phyloP scores from a whole-genome alignment of 2,329 filamentous ascomycete species.

The Byssothecium circinans region DNA sequence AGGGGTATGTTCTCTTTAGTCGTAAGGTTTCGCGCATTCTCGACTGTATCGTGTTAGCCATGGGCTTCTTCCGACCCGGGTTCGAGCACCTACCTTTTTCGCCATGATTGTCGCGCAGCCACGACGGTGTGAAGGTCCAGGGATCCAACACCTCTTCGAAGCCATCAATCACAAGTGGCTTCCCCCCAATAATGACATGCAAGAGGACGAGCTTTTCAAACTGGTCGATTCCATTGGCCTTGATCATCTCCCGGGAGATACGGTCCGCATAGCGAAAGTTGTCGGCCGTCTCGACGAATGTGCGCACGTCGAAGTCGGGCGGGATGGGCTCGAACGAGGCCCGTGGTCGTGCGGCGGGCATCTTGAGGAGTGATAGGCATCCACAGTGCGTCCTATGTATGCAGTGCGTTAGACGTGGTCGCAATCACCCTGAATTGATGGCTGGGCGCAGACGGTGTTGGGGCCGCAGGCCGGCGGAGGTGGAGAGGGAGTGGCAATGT shows the following conservation, averaged over 20 bases:
- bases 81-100: constrained; percentile 66
- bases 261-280: constrained; percentile 88
- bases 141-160: constrained; percentile 77
- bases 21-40: constrained; percentile 80
- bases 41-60: constrained; percentile 57
- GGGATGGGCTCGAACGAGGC: constrained; percentile 91
- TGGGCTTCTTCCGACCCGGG: neutral
- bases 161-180: constrained; percentile 86
- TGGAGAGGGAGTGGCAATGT: too few relatives aligned
- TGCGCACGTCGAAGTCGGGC: constrained; percentile 76
- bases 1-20: constrained; percentile 75
- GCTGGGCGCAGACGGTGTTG: too few relatives aligned
- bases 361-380: constrained; percentile 43
- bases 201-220: constrained; percentile 85
- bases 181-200: constrained; percentile 82
- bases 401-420: too few relatives aligned
- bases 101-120: constrained; percentile 77
- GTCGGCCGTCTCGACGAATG: constrained; percentile 72
- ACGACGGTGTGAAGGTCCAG: constrained; percentile 76
- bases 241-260: constrained; percentile 77
- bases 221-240: constrained; percentile 71
- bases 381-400: neutral
- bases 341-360: constrained; percentile 78
- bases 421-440: too few relatives aligned
- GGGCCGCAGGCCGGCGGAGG: too few relatives aligned